Percentiles rank a stretch among this genome's conserved stretches.
phyloP scores from a whole-genome alignment of 2,329 filamentous ascomycete species.

The Arthrobotrys sphaeroides region DNA sequence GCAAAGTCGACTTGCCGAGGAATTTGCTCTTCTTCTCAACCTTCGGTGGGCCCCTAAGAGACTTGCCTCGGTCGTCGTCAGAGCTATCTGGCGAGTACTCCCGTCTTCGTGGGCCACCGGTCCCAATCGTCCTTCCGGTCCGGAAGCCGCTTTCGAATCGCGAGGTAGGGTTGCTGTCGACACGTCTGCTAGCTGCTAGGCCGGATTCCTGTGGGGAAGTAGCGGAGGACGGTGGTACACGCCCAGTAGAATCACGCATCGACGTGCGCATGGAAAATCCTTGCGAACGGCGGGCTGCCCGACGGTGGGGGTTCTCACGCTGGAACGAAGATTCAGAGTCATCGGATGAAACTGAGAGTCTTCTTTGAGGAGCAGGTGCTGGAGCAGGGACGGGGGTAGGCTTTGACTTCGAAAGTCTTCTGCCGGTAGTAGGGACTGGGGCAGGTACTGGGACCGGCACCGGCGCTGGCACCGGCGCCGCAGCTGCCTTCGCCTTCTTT shows the following conservation, averaged over 20 bases:
- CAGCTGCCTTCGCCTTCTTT: not conserved
- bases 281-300: constrained; percentile 19
- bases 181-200: constrained; percentile 13
- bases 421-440: not conserved
- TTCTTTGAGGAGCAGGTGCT: constrained; percentile 12
- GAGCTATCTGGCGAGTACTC: constrained; percentile 52
- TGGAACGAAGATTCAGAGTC: constrained; percentile 51
- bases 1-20: constrained; percentile 36
- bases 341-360: constrained; percentile 25
- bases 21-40: constrained; percentile 42
- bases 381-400: constrained; percentile 3
- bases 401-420: constrained; percentile 35
- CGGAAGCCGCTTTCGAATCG: constrained; percentile 48
- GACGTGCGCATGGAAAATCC: constrained; percentile 39
- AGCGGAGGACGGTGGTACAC: constrained; percentile 3
- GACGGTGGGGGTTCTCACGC: constrained; percentile 36
- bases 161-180: not conserved
- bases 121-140: constrained; percentile 34
- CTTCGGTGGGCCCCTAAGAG: constrained; percentile 11
- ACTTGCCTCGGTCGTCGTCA: constrained; percentile 28
- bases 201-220: constrained; percentile 12
- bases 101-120: constrained; percentile 35
- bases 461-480: not conserved
- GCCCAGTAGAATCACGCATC: constrained; percentile 42
- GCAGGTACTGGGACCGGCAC: constrained; percentile 4